Evolutionary conservation across 768 basidiomycete species (phyloP), one percentile per base, ranked within the genome.

Genomic region (Amyloporia xantha): DNA sequence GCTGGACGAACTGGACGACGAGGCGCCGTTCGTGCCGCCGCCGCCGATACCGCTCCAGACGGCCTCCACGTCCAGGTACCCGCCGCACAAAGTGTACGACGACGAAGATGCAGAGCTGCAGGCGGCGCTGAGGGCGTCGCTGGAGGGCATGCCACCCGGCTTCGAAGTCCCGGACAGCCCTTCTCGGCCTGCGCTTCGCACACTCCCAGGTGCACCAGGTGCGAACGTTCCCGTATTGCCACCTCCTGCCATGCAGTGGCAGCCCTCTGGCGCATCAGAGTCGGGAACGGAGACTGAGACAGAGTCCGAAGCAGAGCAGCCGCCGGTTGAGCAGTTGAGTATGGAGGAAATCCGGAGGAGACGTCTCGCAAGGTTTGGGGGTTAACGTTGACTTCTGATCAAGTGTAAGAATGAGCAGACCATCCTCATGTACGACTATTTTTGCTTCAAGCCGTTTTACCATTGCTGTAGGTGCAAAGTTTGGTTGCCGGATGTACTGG

Each of bases 51-150:
- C 26, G 33, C 25, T 41, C 30, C 27, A 25, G 24, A 17, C 17
- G 19, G 12, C 55, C 26, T 23, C 57, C 15, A 33, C 49, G 26
- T 5, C 57, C 40, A 42, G 51, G 41, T 51, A 28, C 53, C 46
- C 44, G 24, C 46, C 44, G 24, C 51, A 73, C 44, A 68, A 80
- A 40, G 77, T 83, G 33, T 82, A 88, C 55, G 91, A 93, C 53
- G 91, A 94, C 54, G 91, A 93, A 44, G 91, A 95, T 57, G 80
- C 78, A 20, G 84, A 88, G 57, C 68, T 95, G 40, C 92, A 94
- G 66, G 91, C 91, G 10, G 92, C 92, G 4, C 71, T 95, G 41
- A 82, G 72, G 60, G 92, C 90, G 2, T 92, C 91, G 30, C 69
- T 94, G 53, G 84, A 86, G 60, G 69, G 70, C 36, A 62, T 81